Evolutionary conservation across 305 asterid species (phyloP), one percentile per base, ranked within the genome.

Genomic region (Fraxinus platypoda): DNA sequence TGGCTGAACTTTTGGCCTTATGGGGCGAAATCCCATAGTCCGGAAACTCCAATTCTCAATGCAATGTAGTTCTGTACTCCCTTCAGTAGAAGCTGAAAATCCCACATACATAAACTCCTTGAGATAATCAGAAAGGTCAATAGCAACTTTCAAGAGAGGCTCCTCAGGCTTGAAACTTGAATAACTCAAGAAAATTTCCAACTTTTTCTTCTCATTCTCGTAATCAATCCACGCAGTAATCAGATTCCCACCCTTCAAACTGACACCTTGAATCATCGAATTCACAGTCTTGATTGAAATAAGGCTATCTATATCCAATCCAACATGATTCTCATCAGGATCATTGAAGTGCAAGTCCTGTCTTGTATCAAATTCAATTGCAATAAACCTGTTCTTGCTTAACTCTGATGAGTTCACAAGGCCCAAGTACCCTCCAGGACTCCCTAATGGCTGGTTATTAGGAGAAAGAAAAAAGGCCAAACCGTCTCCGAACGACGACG

Each of bases 181-280:
- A 82, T 87, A 86, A 83, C 92, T 86, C 84, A 89, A 76, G 91
- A 86, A 89, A 21, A 86, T 83, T 21, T 86, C 84, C 38, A 88
- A 8, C 62, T 41, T 86, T 80, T 80, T 77, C 54, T 37, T 28
- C 3, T 78, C 86, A 15, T 76, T 80, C 34, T 17, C 78, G 83
- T 89, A 89, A 38, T 89, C 92, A 64, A 89, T 83, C 92, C 92
- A 89, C 8, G 90, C 87, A 2, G 90, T 89, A n/a, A 89, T 86
- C 81, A 81, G 78, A 19, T 89, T 89, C 49, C 91, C 91, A 49
- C 92, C 85, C 87, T 81, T 87, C 78, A 89, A 52, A 76, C 77
- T 77, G 6, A 89, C 46, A 4, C 62, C 83, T 13, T 23, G 35
- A n/a, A 59, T 25, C 79, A 80, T 78, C 0, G 87, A 79, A 62